phyloP scores from a whole-genome alignment of 345 rosid species.

The Linum lewisii region DNA sequence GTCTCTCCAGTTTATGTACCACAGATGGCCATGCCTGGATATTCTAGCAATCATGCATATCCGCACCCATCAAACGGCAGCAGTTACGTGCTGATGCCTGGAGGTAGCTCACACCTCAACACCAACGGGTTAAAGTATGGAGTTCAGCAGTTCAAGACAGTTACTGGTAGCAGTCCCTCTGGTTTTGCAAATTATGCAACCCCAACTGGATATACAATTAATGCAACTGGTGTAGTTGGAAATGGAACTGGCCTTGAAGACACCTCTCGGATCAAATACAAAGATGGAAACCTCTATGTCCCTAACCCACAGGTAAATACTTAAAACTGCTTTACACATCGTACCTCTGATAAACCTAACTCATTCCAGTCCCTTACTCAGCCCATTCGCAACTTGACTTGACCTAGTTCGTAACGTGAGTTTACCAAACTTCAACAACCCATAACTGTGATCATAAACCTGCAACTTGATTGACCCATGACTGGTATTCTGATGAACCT shows the following conservation, averaged over 20 bases:
- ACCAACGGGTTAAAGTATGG: slow-evolving; percentile 80
- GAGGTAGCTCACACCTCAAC: slow-evolving; percentile 61
- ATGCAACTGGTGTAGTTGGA: slow-evolving; percentile 70
- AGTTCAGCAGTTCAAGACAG: slow-evolving; percentile 73
- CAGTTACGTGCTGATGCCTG: slow-evolving; percentile 81
- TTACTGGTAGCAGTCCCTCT: slow-evolving; percentile 50
- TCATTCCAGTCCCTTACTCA: too few species aligned
- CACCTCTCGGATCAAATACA: slow-evolving; percentile 74
- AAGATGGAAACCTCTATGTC: slow-evolving; percentile 67
- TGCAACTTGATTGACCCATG: too few species aligned
- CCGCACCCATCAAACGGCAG: slow-evolving; percentile 83
- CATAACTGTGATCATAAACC: too few species aligned
- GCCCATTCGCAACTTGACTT: too few species aligned
- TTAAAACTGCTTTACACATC: too few species aligned
- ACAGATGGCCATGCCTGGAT: slow-evolving; percentile 85
- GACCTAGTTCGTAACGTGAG: too few species aligned
- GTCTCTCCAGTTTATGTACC: slow-evolving; percentile 77
- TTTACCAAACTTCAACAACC: too few species aligned
- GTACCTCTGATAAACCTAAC: too few species aligned
- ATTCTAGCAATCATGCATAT: slow-evolving; percentile 66
- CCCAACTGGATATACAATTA: slow-evolving; percentile 58
- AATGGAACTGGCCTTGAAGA: slow-evolving; percentile 70
- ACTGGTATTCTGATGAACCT: too few species aligned
- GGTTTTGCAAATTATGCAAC: slow-evolving; percentile 49
- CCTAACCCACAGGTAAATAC: slow-evolving; percentile 73